Evolutionary conservation across 1,139 yeast genomes (phyloP).

Genomic region (Sugiyamaella neomexicana): DNA sequence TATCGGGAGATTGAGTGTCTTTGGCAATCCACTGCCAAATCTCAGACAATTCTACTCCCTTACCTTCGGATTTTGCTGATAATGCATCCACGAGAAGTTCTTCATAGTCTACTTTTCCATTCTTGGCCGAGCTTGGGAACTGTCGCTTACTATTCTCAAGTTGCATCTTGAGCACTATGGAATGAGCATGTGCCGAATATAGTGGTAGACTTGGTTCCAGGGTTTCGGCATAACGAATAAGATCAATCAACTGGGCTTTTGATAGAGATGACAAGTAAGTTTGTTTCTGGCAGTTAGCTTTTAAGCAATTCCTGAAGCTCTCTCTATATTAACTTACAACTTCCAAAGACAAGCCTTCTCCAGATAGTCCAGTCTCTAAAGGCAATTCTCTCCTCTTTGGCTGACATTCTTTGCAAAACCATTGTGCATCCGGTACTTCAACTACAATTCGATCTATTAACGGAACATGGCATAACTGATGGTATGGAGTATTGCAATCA

Average conservation of each 20-base stretch:
- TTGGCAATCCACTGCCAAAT: slow-evolving; percentile 41
- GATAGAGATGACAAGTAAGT: slow-evolving; percentile 45
- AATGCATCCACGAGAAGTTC: slow-evolving; percentile 41
- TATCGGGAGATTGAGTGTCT: slow-evolving; percentile 35
- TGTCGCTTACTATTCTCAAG: slow-evolving; percentile 40
- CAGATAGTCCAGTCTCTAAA: slow-evolving; percentile 44
- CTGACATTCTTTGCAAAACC: slow-evolving; percentile 47
- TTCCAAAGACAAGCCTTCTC: slow-evolving; percentile 40
- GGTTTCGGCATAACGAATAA: slow-evolving; percentile 43
- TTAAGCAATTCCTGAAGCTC: not conserved
- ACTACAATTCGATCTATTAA: slow-evolving; percentile 45
- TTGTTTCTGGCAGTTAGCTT: slow-evolving; percentile 33
- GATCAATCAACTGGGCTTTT: slow-evolving; percentile 45
- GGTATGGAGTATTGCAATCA: slow-evolving; percentile 46
- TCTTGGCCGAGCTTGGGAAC: slow-evolving; percentile 26
- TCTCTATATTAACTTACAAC: slow-evolving; percentile 28
- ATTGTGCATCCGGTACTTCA: slow-evolving; percentile 47
- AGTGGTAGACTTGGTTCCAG: slow-evolving; percentile 41
- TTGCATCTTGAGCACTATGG: slow-evolving; percentile 40
- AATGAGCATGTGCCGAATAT: slow-evolving; percentile 41
- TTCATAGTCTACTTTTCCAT: slow-evolving; percentile 37
- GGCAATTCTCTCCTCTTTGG: slow-evolving; percentile 41
- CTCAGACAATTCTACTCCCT: slow-evolving; percentile 38
- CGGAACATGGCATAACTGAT: slow-evolving; percentile 47
- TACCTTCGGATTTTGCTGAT: slow-evolving; percentile 39